Conservation (phyloP, 2,329 filamentous ascomycete genomes). For the Alternaria tenuissima region DNA sequence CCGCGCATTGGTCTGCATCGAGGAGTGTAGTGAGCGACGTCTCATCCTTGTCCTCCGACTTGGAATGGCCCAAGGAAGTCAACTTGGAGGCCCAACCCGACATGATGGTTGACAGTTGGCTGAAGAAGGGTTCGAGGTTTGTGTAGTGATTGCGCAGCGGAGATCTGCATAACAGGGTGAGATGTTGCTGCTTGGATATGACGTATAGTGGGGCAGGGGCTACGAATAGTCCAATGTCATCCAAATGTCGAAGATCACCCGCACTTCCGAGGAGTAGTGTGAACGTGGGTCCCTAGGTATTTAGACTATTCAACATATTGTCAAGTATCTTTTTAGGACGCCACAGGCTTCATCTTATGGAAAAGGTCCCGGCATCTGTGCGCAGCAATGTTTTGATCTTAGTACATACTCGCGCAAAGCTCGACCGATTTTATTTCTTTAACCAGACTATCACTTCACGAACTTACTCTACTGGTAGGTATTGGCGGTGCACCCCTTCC, state of each 20-base stretch:
- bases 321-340: not conserved
- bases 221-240: not conserved
- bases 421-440: not conserved
- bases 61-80: constrained; percentile 46
- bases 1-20: constrained; percentile 55
- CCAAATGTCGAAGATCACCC: constrained; percentile 4
- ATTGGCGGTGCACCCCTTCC: constrained; percentile 30
- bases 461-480: constrained; percentile 32
- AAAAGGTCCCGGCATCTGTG: not conserved
- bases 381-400: not conserved
- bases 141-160: constrained; percentile 5
- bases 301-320: not conserved
- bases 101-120: constrained; percentile 27
- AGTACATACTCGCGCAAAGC: not conserved
- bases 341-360: not conserved
- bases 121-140: not conserved
- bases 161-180: constrained; percentile 5
- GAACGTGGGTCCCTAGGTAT: not conserved
- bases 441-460: constrained; percentile 5
- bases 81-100: constrained; percentile 44
- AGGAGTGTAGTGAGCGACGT: constrained; percentile 57
- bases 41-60: constrained; percentile 41
- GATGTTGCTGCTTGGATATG: constrained; percentile 22
- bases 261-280: constrained; percentile 1
- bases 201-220: constrained; percentile 27